phyloP scores from a whole-genome alignment of 2,329 filamentous ascomycete genomes.

The Fusarium torreyae region DNA sequence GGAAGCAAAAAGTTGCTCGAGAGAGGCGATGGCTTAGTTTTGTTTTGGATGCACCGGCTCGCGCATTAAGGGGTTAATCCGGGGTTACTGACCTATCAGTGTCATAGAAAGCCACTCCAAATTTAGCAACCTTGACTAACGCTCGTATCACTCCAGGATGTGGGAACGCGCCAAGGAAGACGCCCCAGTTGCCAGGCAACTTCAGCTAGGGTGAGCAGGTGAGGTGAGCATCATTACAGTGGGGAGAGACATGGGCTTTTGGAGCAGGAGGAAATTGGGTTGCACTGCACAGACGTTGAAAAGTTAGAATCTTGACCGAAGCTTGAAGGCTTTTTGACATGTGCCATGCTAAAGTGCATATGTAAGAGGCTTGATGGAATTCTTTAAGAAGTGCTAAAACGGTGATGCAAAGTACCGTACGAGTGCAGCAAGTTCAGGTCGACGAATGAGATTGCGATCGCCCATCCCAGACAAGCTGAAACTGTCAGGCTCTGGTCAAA shows the following conservation, averaged over 20 bases:
- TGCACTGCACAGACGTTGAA: constrained; percentile 22
- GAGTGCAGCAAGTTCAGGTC: neutral
- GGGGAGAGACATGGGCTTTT: constrained; percentile 6
- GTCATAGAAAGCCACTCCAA: constrained; percentile 13
- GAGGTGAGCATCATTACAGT: constrained; percentile 3
- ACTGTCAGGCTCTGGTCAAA: neutral
- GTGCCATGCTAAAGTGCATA: neutral
- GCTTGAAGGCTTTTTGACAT: neutral
- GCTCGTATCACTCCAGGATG: constrained; percentile 35
- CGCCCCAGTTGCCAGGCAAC: constrained; percentile 40
- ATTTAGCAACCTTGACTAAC: constrained; percentile 32
- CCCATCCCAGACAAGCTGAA: constrained; percentile 1
- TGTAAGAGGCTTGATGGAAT: neutral
- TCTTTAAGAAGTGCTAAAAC: neutral
- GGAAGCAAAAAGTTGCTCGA: constrained; percentile 6
- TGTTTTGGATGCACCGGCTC: constrained; percentile 28
- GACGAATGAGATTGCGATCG: constrained; percentile 16
- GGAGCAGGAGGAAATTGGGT: constrained; percentile 7
- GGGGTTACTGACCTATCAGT: constrained; percentile 27
- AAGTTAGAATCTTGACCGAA: constrained; percentile 1
- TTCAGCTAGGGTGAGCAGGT: neutral
- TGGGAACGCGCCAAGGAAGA: constrained; percentile 21
- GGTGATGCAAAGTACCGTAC: neutral
- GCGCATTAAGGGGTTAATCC: constrained; percentile 41
- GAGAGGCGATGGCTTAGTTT: constrained; percentile 23